Conservation (phyloP, 1,284 basidiomycete genomes). For the Sphaerobolus stellatus region DNA sequence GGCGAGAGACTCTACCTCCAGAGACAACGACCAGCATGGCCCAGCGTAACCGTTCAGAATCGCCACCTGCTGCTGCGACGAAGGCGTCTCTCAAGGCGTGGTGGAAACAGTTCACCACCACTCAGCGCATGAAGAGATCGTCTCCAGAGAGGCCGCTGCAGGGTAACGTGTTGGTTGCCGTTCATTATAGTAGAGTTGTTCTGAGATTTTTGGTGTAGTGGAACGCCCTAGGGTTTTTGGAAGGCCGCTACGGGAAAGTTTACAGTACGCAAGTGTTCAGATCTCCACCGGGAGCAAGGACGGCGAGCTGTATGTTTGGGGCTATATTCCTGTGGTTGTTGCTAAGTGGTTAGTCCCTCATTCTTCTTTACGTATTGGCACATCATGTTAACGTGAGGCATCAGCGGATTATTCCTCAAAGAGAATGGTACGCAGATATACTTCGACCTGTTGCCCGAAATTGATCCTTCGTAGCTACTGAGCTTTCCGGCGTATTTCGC, state of each 20-base stretch:
- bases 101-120: conserved; percentile 77
- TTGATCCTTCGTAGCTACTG: conserved; percentile 62
- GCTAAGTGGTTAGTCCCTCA: conserved; percentile 80
- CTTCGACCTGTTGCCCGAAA: conserved; percentile 11
- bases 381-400: conserved; percentile 3
- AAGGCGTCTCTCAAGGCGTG: conserved; percentile 74
- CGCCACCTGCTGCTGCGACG: conserved; percentile 40
- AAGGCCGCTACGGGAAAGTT: conserved; percentile 77
- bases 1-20: background rate
- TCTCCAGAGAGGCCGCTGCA: conserved; percentile 34
- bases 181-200: background rate
- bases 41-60: conserved; percentile 1
- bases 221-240: conserved; percentile 69
- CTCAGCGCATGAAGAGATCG: conserved; percentile 56
- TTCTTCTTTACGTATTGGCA: conserved; percentile 3
- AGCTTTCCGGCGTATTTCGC: conserved; percentile 94
- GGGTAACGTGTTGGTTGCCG: conserved; percentile 4
- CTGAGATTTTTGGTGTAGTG: conserved; percentile 15
- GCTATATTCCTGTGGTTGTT: conserved; percentile 94
- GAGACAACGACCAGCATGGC: conserved; percentile 1
- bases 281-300: conserved; percentile 89
- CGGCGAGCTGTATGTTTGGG: conserved; percentile 85
- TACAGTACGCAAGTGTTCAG: conserved; percentile 88
- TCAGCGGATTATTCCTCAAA: conserved; percentile 90
- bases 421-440: conserved; percentile 72